Evolutionary conservation across 2,329 filamentous ascomycete species (phyloP), one percentile per base, ranked within the genome.

Genomic region (Aspergillus ustus): DNA sequence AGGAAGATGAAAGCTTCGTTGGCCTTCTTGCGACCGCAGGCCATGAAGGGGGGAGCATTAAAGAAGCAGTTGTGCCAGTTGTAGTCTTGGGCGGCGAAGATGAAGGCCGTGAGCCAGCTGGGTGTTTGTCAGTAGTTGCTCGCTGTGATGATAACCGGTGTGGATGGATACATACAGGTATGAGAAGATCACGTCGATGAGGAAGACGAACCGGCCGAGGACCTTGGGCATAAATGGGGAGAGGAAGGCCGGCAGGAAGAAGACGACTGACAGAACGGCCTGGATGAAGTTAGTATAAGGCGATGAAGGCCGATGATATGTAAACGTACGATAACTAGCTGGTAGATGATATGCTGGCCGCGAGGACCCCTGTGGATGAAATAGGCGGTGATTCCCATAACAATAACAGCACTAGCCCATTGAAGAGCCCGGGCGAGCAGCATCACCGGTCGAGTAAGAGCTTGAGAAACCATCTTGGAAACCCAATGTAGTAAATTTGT

Each of bases 41-140:
- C 51, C 17, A 73, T 57, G 48, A 69, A 70, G 1, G 71, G 69
- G 1, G 80, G 79, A 3, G 74, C 63, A 52, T 73, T 68, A 29
- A 64, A 45, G 56, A 37, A 63, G 68, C 79, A 81, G 37, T 67
- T 45, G 17, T 66, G 45, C 54, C 65, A 59, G 66, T 72, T 70
- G 66, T 81, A 82, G 73, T 81, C 79, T 69, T 81, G 75, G 4
- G 80, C 76, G 1, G 79, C 67, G 71, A 82, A 82, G 67, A 82
- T 79, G 68, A 82, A 82, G 19, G 78, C 72, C 1, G 80, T 82
- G 68, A 82, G 75, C 80, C 80, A 82, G 31, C 45, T 54, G n/a
- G 34, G 45, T 48, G 52, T 54, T 51, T 53, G 53, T 64, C 53
- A 61, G 52, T n/a, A 45, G 19, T 17, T 4, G 28, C 48, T 28